phyloP scores from a whole-genome alignment of 345 rosid genomes.

The Conringia planisiliqua region DNA sequence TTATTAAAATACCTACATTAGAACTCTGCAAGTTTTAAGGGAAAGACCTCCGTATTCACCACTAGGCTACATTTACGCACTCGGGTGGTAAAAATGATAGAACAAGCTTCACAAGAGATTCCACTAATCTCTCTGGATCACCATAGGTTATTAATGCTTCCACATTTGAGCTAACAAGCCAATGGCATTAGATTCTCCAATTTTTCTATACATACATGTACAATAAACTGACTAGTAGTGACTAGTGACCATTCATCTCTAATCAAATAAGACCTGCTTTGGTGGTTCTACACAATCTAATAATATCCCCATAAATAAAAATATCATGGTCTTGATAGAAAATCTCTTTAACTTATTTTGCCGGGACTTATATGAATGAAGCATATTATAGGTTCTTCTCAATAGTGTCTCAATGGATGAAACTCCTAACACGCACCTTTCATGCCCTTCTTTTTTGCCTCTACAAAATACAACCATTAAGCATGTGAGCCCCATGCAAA shows the following conservation, averaged over 20 bases:
- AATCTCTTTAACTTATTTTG: neutral
- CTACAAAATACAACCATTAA: neutral
- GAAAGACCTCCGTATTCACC: too few relatives aligned
- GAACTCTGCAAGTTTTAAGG: too few relatives aligned
- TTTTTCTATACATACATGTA: neutral
- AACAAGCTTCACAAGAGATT: too few relatives aligned
- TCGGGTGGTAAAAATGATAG: too few relatives aligned
- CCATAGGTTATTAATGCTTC: too few relatives aligned
- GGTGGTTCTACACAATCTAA: neutral
- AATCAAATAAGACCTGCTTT: neutral
- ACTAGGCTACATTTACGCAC: too few relatives aligned
- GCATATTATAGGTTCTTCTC: slow-evolving; percentile 2
- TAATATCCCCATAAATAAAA: neutral
- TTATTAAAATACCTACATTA: too few relatives aligned
- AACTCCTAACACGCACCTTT: slow-evolving; percentile 6
- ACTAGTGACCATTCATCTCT: slow-evolving; percentile 9
- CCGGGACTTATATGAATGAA: neutral
- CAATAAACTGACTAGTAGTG: neutral
- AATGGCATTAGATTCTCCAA: slow-evolving; percentile 18
- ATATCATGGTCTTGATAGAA: neutral
- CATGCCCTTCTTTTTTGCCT: neutral
- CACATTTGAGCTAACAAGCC: neutral
- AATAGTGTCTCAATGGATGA: neutral
- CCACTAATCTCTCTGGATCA: too few relatives aligned
- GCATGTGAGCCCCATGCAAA: neutral